Percentiles rank a stretch among this genome's conserved stretches.
Conservation (phyloP, 139 green algal genomes). For the Diplosphaera chodatii region DNA sequence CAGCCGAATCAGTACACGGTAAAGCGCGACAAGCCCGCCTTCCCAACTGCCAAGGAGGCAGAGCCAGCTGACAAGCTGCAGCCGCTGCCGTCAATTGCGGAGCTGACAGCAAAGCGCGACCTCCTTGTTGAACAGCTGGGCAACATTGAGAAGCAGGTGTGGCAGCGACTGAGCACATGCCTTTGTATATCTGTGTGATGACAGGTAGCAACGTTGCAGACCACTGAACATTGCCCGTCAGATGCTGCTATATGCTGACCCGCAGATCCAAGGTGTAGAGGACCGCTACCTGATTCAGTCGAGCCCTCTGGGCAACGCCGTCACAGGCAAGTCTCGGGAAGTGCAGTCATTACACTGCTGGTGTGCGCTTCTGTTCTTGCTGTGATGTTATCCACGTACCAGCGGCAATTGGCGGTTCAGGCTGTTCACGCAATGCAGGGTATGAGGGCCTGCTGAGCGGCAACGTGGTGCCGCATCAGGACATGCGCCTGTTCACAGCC, state of each 20-base stretch:
- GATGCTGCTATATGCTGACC: no score
- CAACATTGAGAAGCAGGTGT: constrained; percentile 3
- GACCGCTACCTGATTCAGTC: neutral
- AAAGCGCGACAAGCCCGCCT: neutral
- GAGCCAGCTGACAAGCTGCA: neutral
- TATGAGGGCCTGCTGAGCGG: neutral
- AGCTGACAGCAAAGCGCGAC: neutral
- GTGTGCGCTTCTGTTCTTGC: no score
- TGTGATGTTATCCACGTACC: no score
- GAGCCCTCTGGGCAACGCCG: neutral
- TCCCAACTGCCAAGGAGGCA: neutral
- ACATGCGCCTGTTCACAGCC: neutral
- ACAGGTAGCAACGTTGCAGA: no score
- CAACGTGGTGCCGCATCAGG: neutral
- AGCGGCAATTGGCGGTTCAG: no score
- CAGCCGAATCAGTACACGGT: neutral
- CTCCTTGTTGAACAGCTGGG: neutral
- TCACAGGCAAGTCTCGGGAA: neutral
- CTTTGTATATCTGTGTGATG: no score
- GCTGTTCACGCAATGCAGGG: neutral
- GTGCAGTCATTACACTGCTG: no score
- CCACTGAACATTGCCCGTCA: no score
- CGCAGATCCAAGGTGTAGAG: neutral
- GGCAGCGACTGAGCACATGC: no score
- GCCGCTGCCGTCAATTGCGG: neutral